Conservation (phyloP, 2,329 filamentous ascomycete species). For the Diaporthe caulivora region DNA sequence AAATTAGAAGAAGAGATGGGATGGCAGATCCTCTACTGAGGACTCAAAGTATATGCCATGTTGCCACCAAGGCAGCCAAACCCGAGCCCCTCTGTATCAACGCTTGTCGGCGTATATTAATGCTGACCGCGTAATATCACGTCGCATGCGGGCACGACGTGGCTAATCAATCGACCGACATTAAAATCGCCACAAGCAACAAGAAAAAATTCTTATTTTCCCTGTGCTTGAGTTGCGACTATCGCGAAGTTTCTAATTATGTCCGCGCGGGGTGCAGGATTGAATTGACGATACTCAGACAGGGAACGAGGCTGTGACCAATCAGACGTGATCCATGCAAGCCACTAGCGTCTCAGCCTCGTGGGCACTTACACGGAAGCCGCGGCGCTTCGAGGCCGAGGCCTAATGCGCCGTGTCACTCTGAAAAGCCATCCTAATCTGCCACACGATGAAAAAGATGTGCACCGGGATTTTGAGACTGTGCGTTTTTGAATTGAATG, state of each 20-base stretch:
- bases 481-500: too few species aligned
- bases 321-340: neutral
- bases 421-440: neutral
- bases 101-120: neutral
- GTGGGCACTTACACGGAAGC: neutral
- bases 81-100: neutral
- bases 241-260: neutral
- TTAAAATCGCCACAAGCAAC: too few species aligned
- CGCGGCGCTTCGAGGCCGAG: neutral
- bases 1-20: neutral
- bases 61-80: neutral
- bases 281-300: neutral
- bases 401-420: neutral
- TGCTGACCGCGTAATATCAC: neutral
- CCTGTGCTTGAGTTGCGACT: neutral
- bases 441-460: neutral
- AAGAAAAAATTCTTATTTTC: neutral
- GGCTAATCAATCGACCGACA: too few species aligned
- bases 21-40: neutral
- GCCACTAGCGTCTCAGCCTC: neutral
- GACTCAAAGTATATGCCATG: neutral
- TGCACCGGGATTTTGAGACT: neutral
- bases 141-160: neutral
- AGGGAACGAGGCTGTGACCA: neutral
- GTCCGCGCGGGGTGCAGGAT: neutral